A percentile compares a stretch with the other conserved stretches of the same genome.
phyloP scores from a whole-genome alignment of 139 green algal genomes.

The Coccomyxa sp. region DNA sequence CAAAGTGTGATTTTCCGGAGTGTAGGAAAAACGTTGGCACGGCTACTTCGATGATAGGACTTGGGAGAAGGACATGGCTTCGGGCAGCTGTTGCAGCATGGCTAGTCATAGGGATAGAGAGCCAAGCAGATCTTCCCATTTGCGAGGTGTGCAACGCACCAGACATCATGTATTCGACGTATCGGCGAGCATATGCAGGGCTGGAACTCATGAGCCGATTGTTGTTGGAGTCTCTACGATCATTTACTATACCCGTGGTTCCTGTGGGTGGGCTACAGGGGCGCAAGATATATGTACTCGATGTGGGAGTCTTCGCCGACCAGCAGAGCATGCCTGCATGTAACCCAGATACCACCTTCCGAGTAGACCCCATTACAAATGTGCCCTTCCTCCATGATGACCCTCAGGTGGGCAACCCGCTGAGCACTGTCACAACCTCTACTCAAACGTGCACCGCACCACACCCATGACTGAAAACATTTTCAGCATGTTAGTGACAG shows the following conservation, averaged over 20 bases:
- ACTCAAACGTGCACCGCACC: no score
- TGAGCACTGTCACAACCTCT: no score
- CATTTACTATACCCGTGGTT: background rate
- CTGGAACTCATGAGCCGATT: background rate
- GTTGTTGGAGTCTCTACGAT: background rate
- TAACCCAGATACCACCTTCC: background rate
- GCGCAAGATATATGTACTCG: background rate
- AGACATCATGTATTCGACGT: background rate
- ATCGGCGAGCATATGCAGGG: background rate
- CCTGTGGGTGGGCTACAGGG: background rate
- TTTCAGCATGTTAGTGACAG: background rate
- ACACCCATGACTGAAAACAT: background rate
- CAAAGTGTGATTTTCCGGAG: no score
- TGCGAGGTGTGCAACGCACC: background rate
- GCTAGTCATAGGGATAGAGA: no score
- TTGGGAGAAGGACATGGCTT: no score
- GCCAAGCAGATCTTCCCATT: background rate
- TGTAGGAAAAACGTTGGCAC: no score
- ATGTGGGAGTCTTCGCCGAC: background rate
- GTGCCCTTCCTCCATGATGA: background rate
- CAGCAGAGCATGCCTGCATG: background rate
- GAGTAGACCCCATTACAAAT: background rate
- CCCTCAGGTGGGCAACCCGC: background rate
- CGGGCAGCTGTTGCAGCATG: no score
- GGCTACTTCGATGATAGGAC: no score